Evolutionary conservation across 192 early-diverging fungal genomes (phyloP).

Genomic region (Entomortierella lignicola): DNA sequence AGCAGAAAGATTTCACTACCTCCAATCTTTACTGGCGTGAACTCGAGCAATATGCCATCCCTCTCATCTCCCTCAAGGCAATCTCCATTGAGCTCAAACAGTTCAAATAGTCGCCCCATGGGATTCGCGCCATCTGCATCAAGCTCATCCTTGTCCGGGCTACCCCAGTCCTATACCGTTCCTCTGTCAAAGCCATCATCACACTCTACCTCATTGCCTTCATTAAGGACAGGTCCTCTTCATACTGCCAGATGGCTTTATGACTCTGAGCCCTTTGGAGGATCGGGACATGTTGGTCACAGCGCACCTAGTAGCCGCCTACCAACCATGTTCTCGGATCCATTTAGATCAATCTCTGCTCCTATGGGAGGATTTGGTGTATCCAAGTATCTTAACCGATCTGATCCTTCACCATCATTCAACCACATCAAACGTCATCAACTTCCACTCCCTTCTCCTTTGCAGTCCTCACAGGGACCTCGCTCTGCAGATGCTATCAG

Average conservation of each 20-base stretch:
- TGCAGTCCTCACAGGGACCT: conserved; percentile 18
- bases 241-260: conserved; percentile 44
- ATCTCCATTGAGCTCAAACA: conserved; percentile 21
- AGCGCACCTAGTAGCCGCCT: conserved; percentile 17
- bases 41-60: conserved; percentile 6
- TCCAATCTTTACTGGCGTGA: conserved; percentile 26
- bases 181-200: conserved; percentile 29
- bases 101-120: conserved; percentile 13
- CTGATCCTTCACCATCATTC: conserved; percentile 22
- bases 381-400: conserved; percentile 41
- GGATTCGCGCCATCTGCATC: conserved; percentile 10
- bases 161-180: conserved; percentile 26
- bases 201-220: conserved; percentile 29
- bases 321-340: conserved; percentile 44
- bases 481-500: neutral
- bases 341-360: conserved; percentile 36
- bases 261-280: conserved; percentile 43
- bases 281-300: conserved; percentile 13
- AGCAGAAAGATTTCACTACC: conserved; percentile 34
- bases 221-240: conserved; percentile 40
- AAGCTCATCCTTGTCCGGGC: neutral
- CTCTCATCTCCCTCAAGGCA: conserved; percentile 23
- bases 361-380: conserved; percentile 54
- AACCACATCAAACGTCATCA: conserved; percentile 32
- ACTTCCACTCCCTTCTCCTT: conserved; percentile 29